Conservation (phyloP, 306 rosid genomes). For the Malus fusca region DNA sequence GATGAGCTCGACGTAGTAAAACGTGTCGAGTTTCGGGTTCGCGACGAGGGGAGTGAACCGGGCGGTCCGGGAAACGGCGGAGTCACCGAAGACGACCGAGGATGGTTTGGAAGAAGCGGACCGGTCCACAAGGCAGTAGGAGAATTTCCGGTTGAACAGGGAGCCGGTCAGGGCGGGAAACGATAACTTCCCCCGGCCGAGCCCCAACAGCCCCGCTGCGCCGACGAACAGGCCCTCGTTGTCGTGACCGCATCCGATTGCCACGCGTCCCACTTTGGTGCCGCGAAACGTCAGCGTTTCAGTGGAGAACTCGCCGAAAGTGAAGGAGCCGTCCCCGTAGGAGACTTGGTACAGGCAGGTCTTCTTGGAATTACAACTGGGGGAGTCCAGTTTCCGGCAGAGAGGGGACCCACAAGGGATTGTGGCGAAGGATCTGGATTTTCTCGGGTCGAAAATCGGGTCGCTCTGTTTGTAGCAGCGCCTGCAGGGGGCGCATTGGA, state of each 20-base stretch:
- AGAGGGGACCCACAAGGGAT: slow-evolving; percentile 64
- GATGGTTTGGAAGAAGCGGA: slow-evolving; percentile 73
- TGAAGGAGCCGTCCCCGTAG: slow-evolving; percentile 88
- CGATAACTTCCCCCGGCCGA: slow-evolving; percentile 72
- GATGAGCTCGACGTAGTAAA: slow-evolving; percentile 70
- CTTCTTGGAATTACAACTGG: slow-evolving; percentile 45
- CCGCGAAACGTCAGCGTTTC: slow-evolving; percentile 81
- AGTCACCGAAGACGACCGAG: slow-evolving; percentile 62
- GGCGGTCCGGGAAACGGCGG: slow-evolving; percentile 72
- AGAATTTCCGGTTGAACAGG: slow-evolving; percentile 67
- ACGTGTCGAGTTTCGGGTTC: slow-evolving; percentile 75
- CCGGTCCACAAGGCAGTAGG: slow-evolving; percentile 88
- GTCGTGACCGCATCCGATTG: slow-evolving; percentile 84
- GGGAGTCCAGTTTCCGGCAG: slow-evolving; percentile 56
- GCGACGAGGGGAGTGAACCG: slow-evolving; percentile 63
- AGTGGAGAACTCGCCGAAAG: slow-evolving; percentile 69
- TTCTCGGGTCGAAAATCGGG: slow-evolving; percentile 64
- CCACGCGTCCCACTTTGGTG: slow-evolving; percentile 51
- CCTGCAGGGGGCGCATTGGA: slow-evolving; percentile 79
- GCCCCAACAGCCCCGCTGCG: slow-evolving; percentile 81
- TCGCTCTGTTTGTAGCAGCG: slow-evolving; percentile 76
- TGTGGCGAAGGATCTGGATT: slow-evolving; percentile 43
- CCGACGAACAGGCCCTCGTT: slow-evolving; percentile 84
- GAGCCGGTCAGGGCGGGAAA: slow-evolving; percentile 69
- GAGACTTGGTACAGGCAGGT: slow-evolving; percentile 75